These are phyloP conservation scores for Rhizoctonia solani DNA, from an alignment of 1,284 basidiomycete genomes.

Conservation along the genomic window DNA sequence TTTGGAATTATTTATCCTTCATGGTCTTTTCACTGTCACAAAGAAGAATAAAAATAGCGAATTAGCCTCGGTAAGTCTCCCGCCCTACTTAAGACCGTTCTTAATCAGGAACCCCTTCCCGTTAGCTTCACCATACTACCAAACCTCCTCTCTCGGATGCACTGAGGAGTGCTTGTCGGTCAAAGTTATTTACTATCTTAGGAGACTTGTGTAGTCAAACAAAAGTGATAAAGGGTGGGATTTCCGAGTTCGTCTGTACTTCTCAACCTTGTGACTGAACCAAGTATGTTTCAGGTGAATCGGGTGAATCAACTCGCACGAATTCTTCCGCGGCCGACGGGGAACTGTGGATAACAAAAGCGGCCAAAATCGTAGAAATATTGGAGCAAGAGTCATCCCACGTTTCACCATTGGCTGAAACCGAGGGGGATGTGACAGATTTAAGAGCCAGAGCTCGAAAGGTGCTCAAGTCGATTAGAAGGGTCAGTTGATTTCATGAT, in stretches of 20 bases:
- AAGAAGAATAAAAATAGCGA: conserved; percentile 73
- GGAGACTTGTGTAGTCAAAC: conserved; percentile 72
- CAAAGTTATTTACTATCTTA: conserved; percentile 73
- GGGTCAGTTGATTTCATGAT: conserved; percentile 42
- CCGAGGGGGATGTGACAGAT: conserved; percentile 61
- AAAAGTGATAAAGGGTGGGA: conserved; percentile 56
- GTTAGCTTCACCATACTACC: conserved; percentile 64
- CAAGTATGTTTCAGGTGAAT: conserved; percentile 25
- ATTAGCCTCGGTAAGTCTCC: conserved; percentile 57
- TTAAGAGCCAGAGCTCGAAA: conserved; percentile 56
- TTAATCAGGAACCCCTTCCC: too few relatives aligned
- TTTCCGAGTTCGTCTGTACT: neutral
- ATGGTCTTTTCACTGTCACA: conserved; percentile 77
- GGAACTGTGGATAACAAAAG: conserved; percentile 78
- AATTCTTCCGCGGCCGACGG: conserved; percentile 69
- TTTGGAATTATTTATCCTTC: conserved; percentile 80
- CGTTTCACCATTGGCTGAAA: conserved; percentile 58
- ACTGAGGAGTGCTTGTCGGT: conserved; percentile 66
- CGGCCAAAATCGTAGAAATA: conserved; percentile 61
- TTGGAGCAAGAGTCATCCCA: conserved; percentile 75
- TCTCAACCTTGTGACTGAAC: conserved; percentile 20
- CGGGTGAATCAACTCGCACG: conserved; percentile 45
- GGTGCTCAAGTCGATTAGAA: conserved; percentile 53
- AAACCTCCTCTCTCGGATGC: conserved; percentile 75
- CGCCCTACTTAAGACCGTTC: neutral